These are phyloP conservation scores for Coccinonectria pachysandricola DNA, from an alignment of 2,329 filamentous ascomycete species.

Conservation along the genomic window DNA sequence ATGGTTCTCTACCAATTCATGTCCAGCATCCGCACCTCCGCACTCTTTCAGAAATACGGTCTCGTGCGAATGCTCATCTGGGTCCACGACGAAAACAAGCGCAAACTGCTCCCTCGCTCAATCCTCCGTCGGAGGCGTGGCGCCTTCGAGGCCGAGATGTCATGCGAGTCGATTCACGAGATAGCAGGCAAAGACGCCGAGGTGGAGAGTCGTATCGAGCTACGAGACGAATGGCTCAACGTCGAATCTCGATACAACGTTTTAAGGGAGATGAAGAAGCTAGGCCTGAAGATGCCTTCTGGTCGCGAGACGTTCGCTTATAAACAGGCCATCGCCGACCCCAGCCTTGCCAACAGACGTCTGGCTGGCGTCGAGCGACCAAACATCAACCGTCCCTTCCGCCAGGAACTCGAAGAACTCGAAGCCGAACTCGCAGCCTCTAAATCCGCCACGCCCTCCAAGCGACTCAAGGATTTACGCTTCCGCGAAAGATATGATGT, in stretches of 20 bases:
- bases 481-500: constrained; percentile 17
- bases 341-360: constrained; percentile 9
- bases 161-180: constrained; percentile 49
- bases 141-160: constrained; percentile 49
- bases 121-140: constrained; percentile 45
- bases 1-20: constrained; percentile 54
- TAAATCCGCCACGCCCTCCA: neutral
- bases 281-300: constrained; percentile 32
- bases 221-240: constrained; percentile 40
- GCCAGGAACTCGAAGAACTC: constrained; percentile 31
- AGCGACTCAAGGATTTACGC: constrained; percentile 20
- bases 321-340: constrained; percentile 13
- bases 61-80: constrained; percentile 71
- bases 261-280: constrained; percentile 36
- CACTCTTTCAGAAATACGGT: constrained; percentile 64
- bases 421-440: constrained; percentile 17
- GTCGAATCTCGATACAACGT: constrained; percentile 30
- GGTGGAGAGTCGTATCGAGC: constrained; percentile 17
- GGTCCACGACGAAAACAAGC: constrained; percentile 51
- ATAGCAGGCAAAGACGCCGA: constrained; percentile 36
- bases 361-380: constrained; percentile 23
- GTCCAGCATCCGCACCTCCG: constrained; percentile 43
- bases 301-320: constrained; percentile 30
- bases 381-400: constrained; percentile 28
- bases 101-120: constrained; percentile 48